Conservation (phyloP, 2,329 filamentous ascomycete genomes). For the Sclerotinia minor region DNA sequence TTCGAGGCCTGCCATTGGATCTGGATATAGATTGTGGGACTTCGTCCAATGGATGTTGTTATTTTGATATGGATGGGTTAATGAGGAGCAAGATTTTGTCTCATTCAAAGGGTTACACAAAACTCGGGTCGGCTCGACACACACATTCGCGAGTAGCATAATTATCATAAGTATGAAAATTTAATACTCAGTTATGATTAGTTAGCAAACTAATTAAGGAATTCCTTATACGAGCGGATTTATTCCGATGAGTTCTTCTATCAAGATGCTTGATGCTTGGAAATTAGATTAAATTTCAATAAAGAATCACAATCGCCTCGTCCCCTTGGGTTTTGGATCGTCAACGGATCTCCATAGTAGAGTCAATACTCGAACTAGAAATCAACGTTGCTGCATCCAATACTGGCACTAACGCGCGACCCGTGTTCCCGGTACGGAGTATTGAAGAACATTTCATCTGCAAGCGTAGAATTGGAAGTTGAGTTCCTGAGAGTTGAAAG, state of each 20-base stretch:
- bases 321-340: background rate
- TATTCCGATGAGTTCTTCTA: background rate
- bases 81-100: background rate
- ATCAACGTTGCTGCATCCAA: background rate
- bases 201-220: too few relatives aligned
- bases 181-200: background rate
- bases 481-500: background rate
- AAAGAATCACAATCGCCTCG: too few relatives aligned
- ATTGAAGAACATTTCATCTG: too few relatives aligned
- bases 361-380: background rate
- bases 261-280: background rate
- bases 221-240: background rate
- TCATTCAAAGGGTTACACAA: background rate
- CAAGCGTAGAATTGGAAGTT: too few relatives aligned
- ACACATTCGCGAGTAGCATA: background rate
- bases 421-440: too few relatives aligned
- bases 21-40: background rate
- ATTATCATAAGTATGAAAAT: background rate
- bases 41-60: background rate
- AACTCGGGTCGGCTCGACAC: background rate
- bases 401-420: background rate
- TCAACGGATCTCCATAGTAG: background rate
- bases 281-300: background rate
- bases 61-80: background rate
- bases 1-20: background rate